Evolutionary conservation across 1,284 basidiomycete genomes (phyloP).

Genomic region (Cryptococcus sp.): DNA sequence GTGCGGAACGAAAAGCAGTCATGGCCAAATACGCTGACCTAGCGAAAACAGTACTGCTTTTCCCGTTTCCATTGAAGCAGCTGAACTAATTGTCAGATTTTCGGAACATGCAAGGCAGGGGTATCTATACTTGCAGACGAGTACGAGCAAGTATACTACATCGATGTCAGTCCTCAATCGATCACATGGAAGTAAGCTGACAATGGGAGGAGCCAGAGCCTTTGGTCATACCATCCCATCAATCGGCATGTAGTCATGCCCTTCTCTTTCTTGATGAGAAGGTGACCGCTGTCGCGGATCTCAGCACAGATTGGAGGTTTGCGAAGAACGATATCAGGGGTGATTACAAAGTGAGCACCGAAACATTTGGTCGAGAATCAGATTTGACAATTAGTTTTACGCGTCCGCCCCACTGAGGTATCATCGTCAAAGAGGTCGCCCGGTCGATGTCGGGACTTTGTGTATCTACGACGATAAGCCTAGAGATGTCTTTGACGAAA

Average conservation of each 20-base stretch:
- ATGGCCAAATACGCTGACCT: slow-evolving; percentile 37
- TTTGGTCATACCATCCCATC: background rate
- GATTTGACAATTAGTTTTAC: slow-evolving; percentile 21
- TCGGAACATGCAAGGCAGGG: slow-evolving; percentile 4
- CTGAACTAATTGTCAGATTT: slow-evolving; percentile 7
- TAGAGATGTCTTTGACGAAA: slow-evolving; percentile 23
- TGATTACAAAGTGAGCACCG: background rate
- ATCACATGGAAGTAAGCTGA: background rate
- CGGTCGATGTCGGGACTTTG: slow-evolving; percentile 37
- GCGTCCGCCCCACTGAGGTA: slow-evolving; percentile 36
- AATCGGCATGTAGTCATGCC: slow-evolving; percentile 13
- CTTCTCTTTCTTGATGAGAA: slow-evolving; percentile 8
- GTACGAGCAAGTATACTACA: slow-evolving; percentile 3
- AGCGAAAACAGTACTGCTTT: slow-evolving; percentile 6
- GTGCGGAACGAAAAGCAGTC: slow-evolving; percentile 21
- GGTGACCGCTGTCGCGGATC: slow-evolving; percentile 28
- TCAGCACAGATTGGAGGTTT: slow-evolving; percentile 39
- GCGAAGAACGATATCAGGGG: slow-evolving; percentile 10
- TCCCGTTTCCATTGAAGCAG: background rate
- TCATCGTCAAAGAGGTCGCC: slow-evolving; percentile 12
- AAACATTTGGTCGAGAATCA: background rate
- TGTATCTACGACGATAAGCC: slow-evolving; percentile 23
- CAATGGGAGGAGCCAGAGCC: background rate
- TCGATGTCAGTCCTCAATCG: slow-evolving; percentile 12
- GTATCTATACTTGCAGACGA: slow-evolving; percentile 9